phyloP scores from a whole-genome alignment of 768 basidiomycete species.

The Cystofilobasidium capitatum region DNA sequence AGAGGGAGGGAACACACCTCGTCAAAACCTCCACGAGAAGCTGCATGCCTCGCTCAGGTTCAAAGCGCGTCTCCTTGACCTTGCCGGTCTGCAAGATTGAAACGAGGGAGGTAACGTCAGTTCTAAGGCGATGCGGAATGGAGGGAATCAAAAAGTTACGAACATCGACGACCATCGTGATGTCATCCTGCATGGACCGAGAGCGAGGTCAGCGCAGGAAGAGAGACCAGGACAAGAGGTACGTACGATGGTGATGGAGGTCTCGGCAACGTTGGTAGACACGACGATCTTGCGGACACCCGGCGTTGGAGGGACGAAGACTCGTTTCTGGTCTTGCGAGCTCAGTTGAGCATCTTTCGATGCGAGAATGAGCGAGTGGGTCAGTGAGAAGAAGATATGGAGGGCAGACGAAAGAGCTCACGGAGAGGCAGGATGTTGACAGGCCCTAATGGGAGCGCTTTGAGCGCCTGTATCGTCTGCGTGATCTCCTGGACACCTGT shows the following conservation, averaged over 20 bases:
- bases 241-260: constrained; percentile 36
- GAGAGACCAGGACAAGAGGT: not conserved
- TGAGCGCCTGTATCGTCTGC: constrained; percentile 32
- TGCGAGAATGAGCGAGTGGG: not conserved
- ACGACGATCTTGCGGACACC: constrained; percentile 69
- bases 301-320: constrained; percentile 54
- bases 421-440: constrained; percentile 60
- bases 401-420: not conserved
- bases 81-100: constrained; percentile 51
- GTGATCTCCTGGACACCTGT: constrained; percentile 45
- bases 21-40: constrained; percentile 66
- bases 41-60: constrained; percentile 62
- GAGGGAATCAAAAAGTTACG: not conserved
- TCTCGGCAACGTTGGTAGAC: constrained; percentile 86
- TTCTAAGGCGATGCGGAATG: not conserved
- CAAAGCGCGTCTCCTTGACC: constrained; percentile 70
- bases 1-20: constrained; percentile 30
- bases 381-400: not conserved
- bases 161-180: constrained; percentile 1
- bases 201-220: not conserved
- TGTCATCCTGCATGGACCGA: not conserved
- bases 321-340: constrained; percentile 66
- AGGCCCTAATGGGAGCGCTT: constrained; percentile 29
- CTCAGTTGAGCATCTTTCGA: constrained; percentile 58
- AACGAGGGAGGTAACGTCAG: not conserved